Evolutionary conservation across 192 early-diverging fungal species (phyloP), one percentile per base, ranked within the genome.

Genomic region (Mortierella claussenii): DNA sequence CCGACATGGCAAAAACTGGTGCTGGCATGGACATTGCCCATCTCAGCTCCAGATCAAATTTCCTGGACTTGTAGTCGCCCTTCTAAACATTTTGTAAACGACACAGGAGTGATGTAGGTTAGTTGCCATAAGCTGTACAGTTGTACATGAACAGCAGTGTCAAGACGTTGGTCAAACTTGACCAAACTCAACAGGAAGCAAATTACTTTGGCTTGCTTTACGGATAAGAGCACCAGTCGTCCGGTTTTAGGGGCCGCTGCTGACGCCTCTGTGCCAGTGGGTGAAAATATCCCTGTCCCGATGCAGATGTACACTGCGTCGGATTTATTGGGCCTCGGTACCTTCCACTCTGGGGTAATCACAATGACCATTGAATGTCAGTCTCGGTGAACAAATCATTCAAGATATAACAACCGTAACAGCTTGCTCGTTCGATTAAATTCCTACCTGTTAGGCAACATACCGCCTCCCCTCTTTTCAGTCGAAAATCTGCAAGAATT

Each of bases 271-370:
- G 58, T 33, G 7, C 73, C 73, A 20, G 65, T 76, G 10, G 64
- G 64, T 20, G 73, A 76, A 21, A 76, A 76, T 1, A 66, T 9
- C 20, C 73, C 73, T 43, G 73, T 76, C 15, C 73, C 73, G 1
- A 76, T n/a, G 40, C 73, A 76, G 11, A 76, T 60, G 20, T 67
- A 62, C 1, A 61, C 58, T 18, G 59, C 60, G 15, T 71, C 69
- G 7, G 69, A 56, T 26, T 71, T 71, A 26, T 49, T 49, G 2
- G 69, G 69, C 2, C 53, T 65, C 30, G 73, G 64, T 27, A 76
- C 52, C 20, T 57, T 76, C 73, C 73, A 76, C 47, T 76, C 73
- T 75, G 13, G 13, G n/a, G 49, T 23, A 7, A 18, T 3, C 45
- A 42, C 27, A 49, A 24, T 49, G 9, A 26, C 17, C 21, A 34